These are phyloP conservation scores for Teunomyces gatunensis DNA, from an alignment of 805 yeast species.

Conservation along the genomic window DNA sequence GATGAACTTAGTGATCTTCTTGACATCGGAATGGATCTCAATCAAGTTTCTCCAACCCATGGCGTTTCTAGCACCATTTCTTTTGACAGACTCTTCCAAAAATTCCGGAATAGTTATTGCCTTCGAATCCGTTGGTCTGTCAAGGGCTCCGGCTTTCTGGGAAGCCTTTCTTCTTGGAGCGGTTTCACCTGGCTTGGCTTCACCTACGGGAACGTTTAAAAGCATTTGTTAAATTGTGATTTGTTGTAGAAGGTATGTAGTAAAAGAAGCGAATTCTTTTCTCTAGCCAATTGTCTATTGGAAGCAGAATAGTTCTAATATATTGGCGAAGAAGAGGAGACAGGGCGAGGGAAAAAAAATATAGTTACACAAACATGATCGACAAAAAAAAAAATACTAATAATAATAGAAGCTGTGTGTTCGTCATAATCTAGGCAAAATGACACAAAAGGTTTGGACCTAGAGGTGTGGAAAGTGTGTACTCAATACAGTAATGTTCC, in stretches of 20 bases:
- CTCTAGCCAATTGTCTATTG: background rate
- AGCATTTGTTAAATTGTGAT: background rate
- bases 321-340: conserved; percentile 3
- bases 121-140: conserved; percentile 61
- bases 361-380: background rate
- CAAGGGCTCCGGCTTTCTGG: conserved; percentile 48
- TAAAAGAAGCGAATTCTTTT: background rate
- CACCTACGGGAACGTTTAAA: conserved; percentile 58
- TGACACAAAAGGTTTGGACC: background rate
- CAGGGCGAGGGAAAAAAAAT: background rate
- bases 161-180: conserved; percentile 73
- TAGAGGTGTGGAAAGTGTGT: background rate
- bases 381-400: background rate
- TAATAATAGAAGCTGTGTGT: background rate
- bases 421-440: background rate
- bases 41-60: conserved; percentile 78
- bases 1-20: conserved; percentile 67
- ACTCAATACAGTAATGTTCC: background rate
- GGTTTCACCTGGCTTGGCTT: conserved; percentile 72
- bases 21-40: conserved; percentile 74
- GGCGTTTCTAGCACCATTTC: conserved; percentile 51
- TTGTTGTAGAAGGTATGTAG: background rate
- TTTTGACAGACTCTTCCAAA: conserved; percentile 57
- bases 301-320: background rate
- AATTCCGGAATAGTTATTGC: conserved; percentile 71